Evolutionary conservation across 495 filamentous ascomycete genomes (phyloP).

Genomic region (Niebla homalea): DNA sequence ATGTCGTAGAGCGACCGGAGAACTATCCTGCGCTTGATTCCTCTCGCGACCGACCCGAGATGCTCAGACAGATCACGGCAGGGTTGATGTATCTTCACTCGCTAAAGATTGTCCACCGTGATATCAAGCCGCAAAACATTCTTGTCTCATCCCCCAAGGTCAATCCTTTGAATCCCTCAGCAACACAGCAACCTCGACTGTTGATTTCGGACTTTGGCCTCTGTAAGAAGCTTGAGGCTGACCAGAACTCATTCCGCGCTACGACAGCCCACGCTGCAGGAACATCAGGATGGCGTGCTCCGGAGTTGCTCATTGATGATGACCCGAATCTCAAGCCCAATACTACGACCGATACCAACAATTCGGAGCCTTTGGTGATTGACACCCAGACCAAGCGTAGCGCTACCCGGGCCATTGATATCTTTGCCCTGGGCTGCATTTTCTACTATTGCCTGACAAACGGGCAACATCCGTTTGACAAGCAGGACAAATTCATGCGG

Average conservation of each 20-base stretch:
- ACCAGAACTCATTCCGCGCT: conserved; percentile 85
- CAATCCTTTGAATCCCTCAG: conserved; percentile 17
- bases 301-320: conserved; percentile 80
- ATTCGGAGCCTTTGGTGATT: conserved; percentile 44
- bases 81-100: conserved; percentile 82
- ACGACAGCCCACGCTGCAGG: conserved; percentile 89
- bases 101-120: conserved; percentile 88
- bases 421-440: conserved; percentile 89
- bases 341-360: conserved; percentile 34
- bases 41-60: conserved; percentile 42
- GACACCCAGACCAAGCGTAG: conserved; percentile 57
- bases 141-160: conserved; percentile 50
- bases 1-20: conserved; percentile 62
- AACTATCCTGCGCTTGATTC: conserved; percentile 43
- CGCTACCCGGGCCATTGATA: conserved; percentile 89
- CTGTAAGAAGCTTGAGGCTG: conserved; percentile 94
- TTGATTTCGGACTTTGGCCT: conserved; percentile 96
- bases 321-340: conserved; percentile 28
- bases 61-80: conserved; percentile 73
- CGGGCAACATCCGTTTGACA: conserved; percentile 88
- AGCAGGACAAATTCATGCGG: conserved; percentile 81
- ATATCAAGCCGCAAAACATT: conserved; percentile 96
- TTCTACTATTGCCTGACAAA: conserved; percentile 92
- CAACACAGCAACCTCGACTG: conserved; percentile 42
- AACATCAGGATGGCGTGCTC: conserved; percentile 90